These are phyloP conservation scores for Flammula alnicola DNA, from an alignment of 1,284 basidiomycete species.

Conservation along the genomic window DNA sequence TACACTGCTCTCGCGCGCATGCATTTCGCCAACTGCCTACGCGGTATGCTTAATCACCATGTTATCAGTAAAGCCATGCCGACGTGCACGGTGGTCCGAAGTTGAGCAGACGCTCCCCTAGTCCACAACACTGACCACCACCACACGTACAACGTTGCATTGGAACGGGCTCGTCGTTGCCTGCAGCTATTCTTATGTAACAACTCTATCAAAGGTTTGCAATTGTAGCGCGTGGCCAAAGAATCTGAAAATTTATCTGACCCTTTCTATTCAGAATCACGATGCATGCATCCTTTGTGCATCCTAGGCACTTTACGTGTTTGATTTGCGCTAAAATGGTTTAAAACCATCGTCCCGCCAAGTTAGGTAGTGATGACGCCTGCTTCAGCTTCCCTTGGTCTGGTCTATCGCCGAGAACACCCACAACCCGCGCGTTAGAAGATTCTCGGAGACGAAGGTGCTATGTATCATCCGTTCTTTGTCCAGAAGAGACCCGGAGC, in stretches of 20 bases:
- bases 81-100: too few species aligned
- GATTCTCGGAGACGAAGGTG: slow-evolving; percentile 28
- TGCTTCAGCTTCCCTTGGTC: slow-evolving; percentile 15
- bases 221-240: slow-evolving; percentile 15
- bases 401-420: slow-evolving; percentile 26
- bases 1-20: too few species aligned
- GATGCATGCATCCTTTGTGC: slow-evolving; percentile 9
- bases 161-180: neutral
- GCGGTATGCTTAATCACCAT: too few species aligned
- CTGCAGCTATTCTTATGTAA: neutral
- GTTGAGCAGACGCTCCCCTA: too few species aligned
- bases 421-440: slow-evolving; percentile 26
- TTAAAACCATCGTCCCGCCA: slow-evolving; percentile 16
- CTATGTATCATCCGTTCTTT: slow-evolving; percentile 26
- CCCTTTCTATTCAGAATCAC: slow-evolving; percentile 24
- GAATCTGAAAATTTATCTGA: slow-evolving; percentile 13
- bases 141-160: too few species aligned
- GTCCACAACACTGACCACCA: too few species aligned
- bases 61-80: too few species aligned
- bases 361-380: slow-evolving; percentile 19
- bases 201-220: slow-evolving; percentile 8
- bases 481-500: slow-evolving; percentile 23
- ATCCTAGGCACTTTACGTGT: slow-evolving; percentile 24
- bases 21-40: too few species aligned
- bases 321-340: slow-evolving; percentile 24